phyloP scores from a whole-genome alignment of 306 rosid genomes.

The Trifolium pratense region DNA sequence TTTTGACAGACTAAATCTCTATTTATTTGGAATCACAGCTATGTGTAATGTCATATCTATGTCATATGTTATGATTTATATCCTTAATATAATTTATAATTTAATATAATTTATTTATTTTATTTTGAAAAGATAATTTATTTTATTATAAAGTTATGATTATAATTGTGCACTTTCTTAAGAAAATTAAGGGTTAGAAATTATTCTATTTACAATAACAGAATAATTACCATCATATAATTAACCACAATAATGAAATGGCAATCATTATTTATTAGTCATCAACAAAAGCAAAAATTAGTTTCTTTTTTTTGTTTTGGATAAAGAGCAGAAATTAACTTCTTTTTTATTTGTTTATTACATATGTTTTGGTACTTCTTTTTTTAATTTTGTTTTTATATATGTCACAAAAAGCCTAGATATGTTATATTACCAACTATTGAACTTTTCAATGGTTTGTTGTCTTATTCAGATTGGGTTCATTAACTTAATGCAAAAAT shows the following conservation, averaged over 20 bases:
- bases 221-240: slow-evolving; percentile 10
- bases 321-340: slow-evolving; percentile 9
- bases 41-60: too few species aligned
- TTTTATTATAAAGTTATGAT: not conserved
- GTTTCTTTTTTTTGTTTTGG: too few species aligned
- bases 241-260: slow-evolving; percentile 37
- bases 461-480: slow-evolving; percentile 52
- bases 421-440: slow-evolving; percentile 40
- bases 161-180: not conserved
- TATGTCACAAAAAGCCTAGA: slow-evolving; percentile 39
- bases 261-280: slow-evolving; percentile 34
- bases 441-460: slow-evolving; percentile 41
- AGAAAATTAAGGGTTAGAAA: not conserved
- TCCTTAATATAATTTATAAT: too few species aligned
- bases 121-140: not conserved
- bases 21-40: too few species aligned
- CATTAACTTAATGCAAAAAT: slow-evolving; percentile 33
- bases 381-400: slow-evolving; percentile 32
- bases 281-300: slow-evolving; percentile 26
- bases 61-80: too few species aligned
- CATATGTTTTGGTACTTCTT: too few species aligned
- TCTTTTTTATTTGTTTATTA: too few species aligned
- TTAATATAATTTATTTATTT: too few species aligned
- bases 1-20: too few species aligned
- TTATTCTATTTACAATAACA: not conserved